Evolutionary conservation across 73 alveolate genomes (phyloP), one percentile per base, ranked within the genome.

Genomic region (Stentor coeruleus): DNA sequence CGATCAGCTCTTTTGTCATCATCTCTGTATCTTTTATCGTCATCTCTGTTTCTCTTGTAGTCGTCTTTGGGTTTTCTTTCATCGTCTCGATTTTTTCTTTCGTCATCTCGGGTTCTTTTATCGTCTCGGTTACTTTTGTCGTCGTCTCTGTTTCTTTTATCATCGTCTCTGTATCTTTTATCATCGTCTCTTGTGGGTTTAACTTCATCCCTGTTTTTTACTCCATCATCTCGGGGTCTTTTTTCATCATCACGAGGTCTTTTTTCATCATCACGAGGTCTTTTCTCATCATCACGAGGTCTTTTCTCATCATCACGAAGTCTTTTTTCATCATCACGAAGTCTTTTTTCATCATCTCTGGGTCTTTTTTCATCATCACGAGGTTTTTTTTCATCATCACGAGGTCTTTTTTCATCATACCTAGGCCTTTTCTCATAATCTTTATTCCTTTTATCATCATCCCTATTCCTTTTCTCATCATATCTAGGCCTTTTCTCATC

Each of bases 81-180:
- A 6, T 20, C 20, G 6, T 49, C 66, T 6, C 66, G 28, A 6
- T 20, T 49, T 6, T 49, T 20, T 11, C 66, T 20, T 49, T 20
- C 20, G 66, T 49, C 66, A 49, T 6, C 28, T n/a, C 38, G 28
- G 38, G 35, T n/a, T 59, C 4, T n/a, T 74, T n/a, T 30, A 33
- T 74, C 83, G 38, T 35, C 76, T 74, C 58, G n/a, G 38, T 33
- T 74, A 74, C 15, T 20, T 74, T 35, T 33, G 58, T 38, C 58
- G 38, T 42, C 76, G 36, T 6, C 58, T 74, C 83, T 74, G 28
- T 74, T 74, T 26, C 83, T 35, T 42, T 35, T 11, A 33, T 30
- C 76, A 33, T 11, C 58, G 36, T 74, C 15, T 4, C 15, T 42
- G 36, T 14, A 3, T 33, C 76, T 74, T 74, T 74, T 11, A 3